These are phyloP conservation scores for Cyclaneusma minus DNA, from an alignment of 2,329 filamentous ascomycete genomes.

Conservation along the genomic window DNA sequence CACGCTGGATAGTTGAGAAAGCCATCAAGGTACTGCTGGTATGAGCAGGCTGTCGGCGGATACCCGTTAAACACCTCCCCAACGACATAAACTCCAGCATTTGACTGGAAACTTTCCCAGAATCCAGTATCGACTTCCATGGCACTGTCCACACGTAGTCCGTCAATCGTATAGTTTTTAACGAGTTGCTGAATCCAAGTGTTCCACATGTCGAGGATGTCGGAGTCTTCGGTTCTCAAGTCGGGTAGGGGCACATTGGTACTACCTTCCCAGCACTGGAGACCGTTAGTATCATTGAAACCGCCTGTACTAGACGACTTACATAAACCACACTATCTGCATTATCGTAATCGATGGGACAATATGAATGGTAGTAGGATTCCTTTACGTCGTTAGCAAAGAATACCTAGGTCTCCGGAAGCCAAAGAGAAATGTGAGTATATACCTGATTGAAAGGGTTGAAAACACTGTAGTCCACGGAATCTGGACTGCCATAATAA, in stretches of 20 bases:
- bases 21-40: constrained; percentile 37
- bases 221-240: constrained; percentile 23
- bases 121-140: constrained; percentile 31
- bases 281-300: not conserved
- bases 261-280: constrained; percentile 7
- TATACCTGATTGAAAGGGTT: constrained; percentile 7
- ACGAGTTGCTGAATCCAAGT: constrained; percentile 23
- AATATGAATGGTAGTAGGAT: constrained; percentile 19
- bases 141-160: constrained; percentile 30
- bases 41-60: constrained; percentile 36
- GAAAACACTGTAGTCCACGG: constrained; percentile 8
- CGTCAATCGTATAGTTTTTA: constrained; percentile 26
- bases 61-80: constrained; percentile 43
- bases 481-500: constrained; percentile 4
- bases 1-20: constrained; percentile 44
- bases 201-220: constrained; percentile 21
- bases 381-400: constrained; percentile 12
- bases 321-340: constrained; percentile 15
- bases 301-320: not conserved
- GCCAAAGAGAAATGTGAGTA: not conserved
- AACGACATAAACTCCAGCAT: constrained; percentile 40
- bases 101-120: constrained; percentile 34
- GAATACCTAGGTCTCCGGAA: constrained; percentile 4
- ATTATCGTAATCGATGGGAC: constrained; percentile 18
- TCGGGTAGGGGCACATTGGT: constrained; percentile 29